Evolutionary conservation across 2,329 filamentous ascomycete species (phyloP).

Genomic region (Colletotrichum destructivum): DNA sequence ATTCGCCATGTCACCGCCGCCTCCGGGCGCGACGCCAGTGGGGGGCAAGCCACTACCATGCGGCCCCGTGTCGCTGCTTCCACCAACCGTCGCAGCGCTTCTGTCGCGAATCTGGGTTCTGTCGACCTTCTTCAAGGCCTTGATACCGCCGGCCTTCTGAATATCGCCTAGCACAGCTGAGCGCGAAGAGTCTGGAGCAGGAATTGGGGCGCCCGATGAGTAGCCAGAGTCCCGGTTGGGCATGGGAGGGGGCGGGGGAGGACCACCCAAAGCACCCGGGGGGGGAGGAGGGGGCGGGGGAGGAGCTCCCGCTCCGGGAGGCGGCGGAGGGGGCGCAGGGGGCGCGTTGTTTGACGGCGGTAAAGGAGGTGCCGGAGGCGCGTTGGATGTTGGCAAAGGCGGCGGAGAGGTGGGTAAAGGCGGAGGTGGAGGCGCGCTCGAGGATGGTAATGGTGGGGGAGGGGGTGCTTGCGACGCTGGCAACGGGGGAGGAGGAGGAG

Average conservation of each 20-base stretch:
- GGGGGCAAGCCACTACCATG: slow-evolving; percentile 67
- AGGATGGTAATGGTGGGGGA: slow-evolving; percentile 52
- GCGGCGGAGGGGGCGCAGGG: slow-evolving; percentile 57
- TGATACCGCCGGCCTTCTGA: slow-evolving; percentile 77
- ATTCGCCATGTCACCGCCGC: slow-evolving; percentile 81
- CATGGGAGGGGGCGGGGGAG: slow-evolving; percentile 68
- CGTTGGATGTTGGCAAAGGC: slow-evolving; percentile 40
- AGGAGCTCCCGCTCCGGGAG: slow-evolving; percentile 54
- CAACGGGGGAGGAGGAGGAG: slow-evolving; percentile 56
- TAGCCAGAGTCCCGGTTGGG: slow-evolving; percentile 73
- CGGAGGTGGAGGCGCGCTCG: slow-evolving; percentile 53
- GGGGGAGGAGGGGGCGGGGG: slow-evolving; percentile 56
- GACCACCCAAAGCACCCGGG: slow-evolving; percentile 54
- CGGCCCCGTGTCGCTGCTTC: slow-evolving; percentile 62
- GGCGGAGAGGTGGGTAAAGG: slow-evolving; percentile 50
- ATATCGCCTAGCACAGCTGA: slow-evolving; percentile 80
- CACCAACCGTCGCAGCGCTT: slow-evolving; percentile 72
- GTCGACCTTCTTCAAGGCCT: slow-evolving; percentile 82
- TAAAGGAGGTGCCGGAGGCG: slow-evolving; percentile 58
- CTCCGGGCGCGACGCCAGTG: slow-evolving; percentile 65
- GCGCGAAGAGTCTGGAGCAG: slow-evolving; percentile 61
- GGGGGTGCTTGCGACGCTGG: slow-evolving; percentile 51
- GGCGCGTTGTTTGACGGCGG: slow-evolving; percentile 50
- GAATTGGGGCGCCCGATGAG: slow-evolving; percentile 67
- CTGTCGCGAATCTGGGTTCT: slow-evolving; percentile 79